Evolutionary conservation across 257 asterid genomes (phyloP).

Genomic region (Parsonsia alboflavescens): DNA sequence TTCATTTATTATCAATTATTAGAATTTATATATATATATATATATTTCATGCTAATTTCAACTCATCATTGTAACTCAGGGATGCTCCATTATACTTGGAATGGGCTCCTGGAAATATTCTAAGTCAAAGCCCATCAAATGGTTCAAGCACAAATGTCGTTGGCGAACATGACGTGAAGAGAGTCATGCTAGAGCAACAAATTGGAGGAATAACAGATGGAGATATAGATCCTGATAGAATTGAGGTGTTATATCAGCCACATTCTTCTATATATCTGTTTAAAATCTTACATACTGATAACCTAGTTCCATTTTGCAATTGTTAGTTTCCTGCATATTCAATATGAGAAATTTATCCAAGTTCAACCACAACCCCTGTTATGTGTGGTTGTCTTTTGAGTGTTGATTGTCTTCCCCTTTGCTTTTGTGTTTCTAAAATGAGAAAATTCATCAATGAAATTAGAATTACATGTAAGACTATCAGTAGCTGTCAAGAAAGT

Average conservation of each 20-base stretch:
- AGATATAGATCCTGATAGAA: conserved; percentile 78
- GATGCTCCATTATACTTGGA: conserved; percentile 92
- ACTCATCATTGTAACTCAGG: conserved; percentile 33
- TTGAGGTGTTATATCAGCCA: conserved; percentile 54
- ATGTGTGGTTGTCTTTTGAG: not conserved
- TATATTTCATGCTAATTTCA: not conserved
- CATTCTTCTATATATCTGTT: not conserved
- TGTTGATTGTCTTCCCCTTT: not conserved
- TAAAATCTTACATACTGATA: not conserved
- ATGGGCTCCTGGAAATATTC: conserved; percentile 92
- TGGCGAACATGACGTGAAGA: conserved; percentile 47
- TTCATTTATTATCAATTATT: not conserved
- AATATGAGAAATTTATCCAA: not conserved
- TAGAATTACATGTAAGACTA: not conserved
- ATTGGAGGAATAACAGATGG: conserved; percentile 49
- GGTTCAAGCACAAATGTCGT: conserved; percentile 28
- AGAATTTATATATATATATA: not conserved
- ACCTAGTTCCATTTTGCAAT: not conserved
- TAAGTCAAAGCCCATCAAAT: conserved; percentile 37
- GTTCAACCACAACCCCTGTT: not conserved
- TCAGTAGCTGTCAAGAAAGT: not conserved
- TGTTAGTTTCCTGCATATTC: not conserved
- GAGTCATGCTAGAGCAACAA: conserved; percentile 56
- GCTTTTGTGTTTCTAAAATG: not conserved
- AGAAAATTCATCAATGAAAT: not conserved